phyloP scores from a whole-genome alignment of 2,329 filamentous ascomycete genomes.

The Dryadomyces sulphureus region DNA sequence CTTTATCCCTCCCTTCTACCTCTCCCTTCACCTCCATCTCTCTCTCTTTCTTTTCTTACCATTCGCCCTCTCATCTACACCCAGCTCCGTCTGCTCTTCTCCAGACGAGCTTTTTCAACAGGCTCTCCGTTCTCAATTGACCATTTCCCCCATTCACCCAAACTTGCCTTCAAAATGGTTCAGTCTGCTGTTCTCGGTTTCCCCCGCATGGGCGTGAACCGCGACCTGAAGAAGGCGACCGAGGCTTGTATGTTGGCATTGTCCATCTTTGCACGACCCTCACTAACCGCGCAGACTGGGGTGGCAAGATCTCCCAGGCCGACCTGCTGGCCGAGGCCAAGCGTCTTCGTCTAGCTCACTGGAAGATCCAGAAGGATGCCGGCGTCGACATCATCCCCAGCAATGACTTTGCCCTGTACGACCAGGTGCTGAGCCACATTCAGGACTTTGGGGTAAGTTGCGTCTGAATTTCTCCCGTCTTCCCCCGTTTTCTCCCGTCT shows the following conservation, averaged over 20 bases:
- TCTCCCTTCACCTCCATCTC: constrained; percentile 1
- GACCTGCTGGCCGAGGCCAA: constrained; percentile 91
- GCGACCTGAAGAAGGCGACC: constrained; percentile 99
- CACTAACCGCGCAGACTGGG: constrained; percentile 45
- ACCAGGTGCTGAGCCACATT: constrained; percentile 95
- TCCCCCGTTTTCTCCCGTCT: background rate
- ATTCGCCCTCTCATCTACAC: background rate
- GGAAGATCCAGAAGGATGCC: constrained; percentile 98
- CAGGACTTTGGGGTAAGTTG: constrained; percentile 85
- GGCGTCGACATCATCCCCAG: constrained; percentile 95
- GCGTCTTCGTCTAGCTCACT: constrained; percentile 90
- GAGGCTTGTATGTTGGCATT: constrained; percentile 55
- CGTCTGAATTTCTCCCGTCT: background rate
- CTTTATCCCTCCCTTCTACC: constrained; percentile 3
- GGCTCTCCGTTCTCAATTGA: background rate
- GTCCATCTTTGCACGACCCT: background rate
- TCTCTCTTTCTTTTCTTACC: background rate
- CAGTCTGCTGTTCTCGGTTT: constrained; percentile 82
- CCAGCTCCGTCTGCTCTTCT: constrained; percentile 6
- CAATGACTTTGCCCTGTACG: constrained; percentile 99
- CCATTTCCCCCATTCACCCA: background rate
- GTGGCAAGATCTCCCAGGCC: constrained; percentile 79
- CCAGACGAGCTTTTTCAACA: constrained; percentile 6
- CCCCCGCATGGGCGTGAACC: constrained; percentile 94
- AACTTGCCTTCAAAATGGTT: constrained; percentile 31